Evolutionary conservation across 352 stramenopile species (phyloP), one percentile per base, ranked within the genome.

Genomic region (Thalassiosira exigua): DNA sequence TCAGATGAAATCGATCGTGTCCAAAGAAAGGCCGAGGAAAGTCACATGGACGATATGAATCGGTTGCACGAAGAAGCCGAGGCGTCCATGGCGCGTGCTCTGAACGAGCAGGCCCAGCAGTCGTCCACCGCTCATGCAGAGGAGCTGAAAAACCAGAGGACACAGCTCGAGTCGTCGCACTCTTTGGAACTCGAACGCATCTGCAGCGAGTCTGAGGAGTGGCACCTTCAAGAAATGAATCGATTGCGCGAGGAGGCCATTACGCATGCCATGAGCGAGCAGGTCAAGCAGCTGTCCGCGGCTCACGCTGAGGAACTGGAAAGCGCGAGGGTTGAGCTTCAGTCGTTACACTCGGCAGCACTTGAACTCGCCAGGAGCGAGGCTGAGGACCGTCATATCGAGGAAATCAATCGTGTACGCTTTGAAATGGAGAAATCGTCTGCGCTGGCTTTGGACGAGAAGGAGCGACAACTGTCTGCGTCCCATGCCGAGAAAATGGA

Each of bases 21-120:
- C n/a, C n/a, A n/a, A n/a, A n/a, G n/a, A n/a, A n/a, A n/a, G n/a
- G n/a, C n/a, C n/a, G n/a, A n/a, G n/a, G n/a, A n/a, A n/a, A n/a
- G n/a, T n/a, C n/a, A n/a, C n/a, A 11, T 4, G 22, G 52, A 67
- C 12, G 59, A 70, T 27, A 59, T 66, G n/a, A 33, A 72, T 7
- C 22, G 24, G 22, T 4, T 68, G 29, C 39, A 39, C 7, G 30
- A 9, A 3, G 39, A 68, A 19, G 36, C 26, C 5, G 51, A 61
- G 60, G 39, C 42, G 27, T 21, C 60, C 29, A 44, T 36, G 22
- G 41, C 41, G 19, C 12, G 29, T n/a, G 60, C 36, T 62, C 61
- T 69, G 5, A 4, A 61, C 5, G 2, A 64, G 9, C 60, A 30
- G 44, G 21, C 26, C 14, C 9, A 12, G 7, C 19, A 69, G 50